Percentiles rank a stretch among this genome's conserved stretches.
phyloP scores from a whole-genome alignment of 2,329 filamentous ascomycete species.

The Daldinia sp. region DNA sequence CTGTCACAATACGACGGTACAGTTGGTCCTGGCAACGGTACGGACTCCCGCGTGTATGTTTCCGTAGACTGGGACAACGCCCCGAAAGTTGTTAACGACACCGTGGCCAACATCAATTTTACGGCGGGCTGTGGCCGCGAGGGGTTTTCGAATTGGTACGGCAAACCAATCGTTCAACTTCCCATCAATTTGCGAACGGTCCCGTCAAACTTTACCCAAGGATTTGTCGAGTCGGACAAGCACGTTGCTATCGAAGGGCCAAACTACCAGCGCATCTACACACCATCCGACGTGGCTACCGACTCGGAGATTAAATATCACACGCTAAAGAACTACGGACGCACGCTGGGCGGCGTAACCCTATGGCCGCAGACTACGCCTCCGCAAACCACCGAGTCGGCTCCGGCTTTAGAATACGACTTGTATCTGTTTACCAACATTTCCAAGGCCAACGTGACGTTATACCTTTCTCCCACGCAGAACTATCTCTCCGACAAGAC shows the following conservation, averaged over 20 bases:
- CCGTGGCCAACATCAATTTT: conserved; percentile 61
- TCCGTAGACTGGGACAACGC: conserved; percentile 64
- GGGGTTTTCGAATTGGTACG: conserved; percentile 45
- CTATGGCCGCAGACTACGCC: conserved; percentile 61
- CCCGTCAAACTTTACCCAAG: conserved; percentile 60
- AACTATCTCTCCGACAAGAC: conserved; percentile 61
- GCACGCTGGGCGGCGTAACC: conserved; percentile 65
- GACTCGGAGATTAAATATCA: conserved; percentile 56
- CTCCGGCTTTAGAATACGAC: conserved; percentile 66
- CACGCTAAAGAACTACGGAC: conserved; percentile 62
- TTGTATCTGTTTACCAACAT: conserved; percentile 67
- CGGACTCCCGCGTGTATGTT: conserved; percentile 62
- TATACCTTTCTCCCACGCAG: conserved; percentile 61
- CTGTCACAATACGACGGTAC: conserved; percentile 59
- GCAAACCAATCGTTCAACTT: conserved; percentile 58
- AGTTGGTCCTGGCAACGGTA: conserved; percentile 56
- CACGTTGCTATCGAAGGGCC: conserved; percentile 63
- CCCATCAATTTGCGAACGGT: conserved; percentile 61
- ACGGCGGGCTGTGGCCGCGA: conserved; percentile 47
- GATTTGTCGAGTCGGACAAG: conserved; percentile 70
- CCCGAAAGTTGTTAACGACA: conserved; percentile 47
- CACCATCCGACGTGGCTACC: conserved; percentile 35
- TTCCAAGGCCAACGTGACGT: conserved; percentile 54
- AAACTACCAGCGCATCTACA: conserved; percentile 57
- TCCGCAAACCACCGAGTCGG: conserved; percentile 57